Conservation (phyloP, 257 asterid genomes). For the Orobanche coerulescens region DNA sequence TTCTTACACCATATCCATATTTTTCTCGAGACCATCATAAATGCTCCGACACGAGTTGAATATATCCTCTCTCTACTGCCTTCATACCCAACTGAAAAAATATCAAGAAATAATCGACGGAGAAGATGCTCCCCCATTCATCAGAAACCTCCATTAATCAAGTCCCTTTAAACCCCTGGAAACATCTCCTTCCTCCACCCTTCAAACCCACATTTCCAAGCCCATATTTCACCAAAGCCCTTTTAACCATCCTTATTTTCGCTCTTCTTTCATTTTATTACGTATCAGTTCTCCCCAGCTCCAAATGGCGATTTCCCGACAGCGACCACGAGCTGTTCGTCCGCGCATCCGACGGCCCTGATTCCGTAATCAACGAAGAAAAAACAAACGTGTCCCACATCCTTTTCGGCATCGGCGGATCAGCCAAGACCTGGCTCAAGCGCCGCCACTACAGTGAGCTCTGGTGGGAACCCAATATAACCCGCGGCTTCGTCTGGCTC, state of each 20-base stretch:
- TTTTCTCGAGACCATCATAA: neutral
- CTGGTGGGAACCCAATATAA: conserved; percentile 71
- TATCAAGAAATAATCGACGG: neutral
- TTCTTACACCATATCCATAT: too few species aligned
- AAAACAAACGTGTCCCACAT: conserved; percentile 52
- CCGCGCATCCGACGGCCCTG: neutral
- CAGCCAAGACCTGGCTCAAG: conserved; percentile 53
- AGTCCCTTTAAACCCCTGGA: conserved; percentile 1
- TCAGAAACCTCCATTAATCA: neutral
- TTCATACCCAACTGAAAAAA: too few species aligned
- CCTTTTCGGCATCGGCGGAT: conserved; percentile 79
- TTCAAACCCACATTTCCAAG: neutral
- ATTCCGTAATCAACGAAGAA: neutral
- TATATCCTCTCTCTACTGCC: neutral
- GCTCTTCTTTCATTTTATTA: conserved; percentile 28
- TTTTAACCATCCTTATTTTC: conserved; percentile 27
- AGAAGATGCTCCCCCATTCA: neutral
- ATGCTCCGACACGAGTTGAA: neutral
- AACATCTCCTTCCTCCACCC: conserved; percentile 9
- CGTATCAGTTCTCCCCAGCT: conserved; percentile 30
- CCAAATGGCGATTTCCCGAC: neutral
- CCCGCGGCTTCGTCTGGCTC: conserved; percentile 84
- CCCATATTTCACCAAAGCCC: conserved; percentile 28
- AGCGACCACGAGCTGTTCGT: neutral
- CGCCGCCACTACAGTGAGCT: conserved; percentile 58